Evolutionary conservation across 768 basidiomycete species (phyloP), one percentile per base, ranked within the genome.

Genomic region (Mrakia hoshinonis): DNA sequence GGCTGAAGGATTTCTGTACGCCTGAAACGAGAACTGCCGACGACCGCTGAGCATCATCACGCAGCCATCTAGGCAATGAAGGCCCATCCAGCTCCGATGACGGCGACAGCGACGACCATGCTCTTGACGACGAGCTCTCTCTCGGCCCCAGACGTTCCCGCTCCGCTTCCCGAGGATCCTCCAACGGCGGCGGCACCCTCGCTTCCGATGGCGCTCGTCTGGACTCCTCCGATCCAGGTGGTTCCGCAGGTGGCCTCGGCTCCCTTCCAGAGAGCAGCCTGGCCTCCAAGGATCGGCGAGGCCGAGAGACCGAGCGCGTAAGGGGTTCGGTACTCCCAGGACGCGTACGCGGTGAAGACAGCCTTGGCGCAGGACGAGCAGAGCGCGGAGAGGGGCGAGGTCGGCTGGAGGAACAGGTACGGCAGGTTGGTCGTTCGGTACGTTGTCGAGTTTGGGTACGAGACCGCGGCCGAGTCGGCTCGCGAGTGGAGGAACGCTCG

Each of bases 321-420:
- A 1, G 89, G 88, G 54, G 82, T 80, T 69, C 79, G 78, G 51
- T 85, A 84, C 81, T 93, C 90, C 79, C 85, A 94, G 69, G 81
- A 79, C 79, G 91, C 87, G 84, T 90, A 99, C 11, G 86, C 75
- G 1, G 86, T 85, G 74, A 98, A 77, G 77, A 93, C 81, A 74
- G 84, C 84, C 78, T 89, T 85, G 15, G 90, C 87, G 86, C 95
- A 98, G 18, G 87, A 75, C 2, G 84, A 87, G 86, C 95, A 97
- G 54, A 96, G 87, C 29, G 79, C 66, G 34, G 79, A 75, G n/a
- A 82, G 79, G 34, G 83, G 47, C 77, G 85, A 80, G 73, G 76
- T 73, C 55, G 88, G 82, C 36, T 83, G 78, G 77, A 90, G 84
- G 87, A 89, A 87, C 74, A 97, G 82, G 89, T 91, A 96, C 46